These are phyloP conservation scores for Xanthoconium stramineum DNA, from an alignment of 768 basidiomycete genomes.

Conservation along the genomic window DNA sequence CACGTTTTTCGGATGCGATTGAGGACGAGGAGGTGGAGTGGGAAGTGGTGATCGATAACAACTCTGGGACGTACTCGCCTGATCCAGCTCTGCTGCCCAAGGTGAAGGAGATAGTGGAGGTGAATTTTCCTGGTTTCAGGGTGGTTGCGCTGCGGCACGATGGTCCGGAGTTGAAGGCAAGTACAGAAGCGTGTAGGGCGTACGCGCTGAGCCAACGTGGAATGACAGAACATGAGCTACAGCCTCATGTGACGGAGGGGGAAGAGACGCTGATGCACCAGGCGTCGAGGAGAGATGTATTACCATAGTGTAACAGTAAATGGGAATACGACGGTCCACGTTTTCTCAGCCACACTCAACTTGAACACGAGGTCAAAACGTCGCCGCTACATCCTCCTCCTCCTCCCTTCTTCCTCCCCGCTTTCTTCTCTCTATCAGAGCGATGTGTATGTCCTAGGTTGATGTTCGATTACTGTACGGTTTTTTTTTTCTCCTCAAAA, in stretches of 20 bases:
- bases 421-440: slow-evolving; percentile 11
- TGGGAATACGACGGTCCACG: slow-evolving; percentile 29
- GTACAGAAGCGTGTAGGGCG: slow-evolving; percentile 62
- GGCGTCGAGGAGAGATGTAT: slow-evolving; percentile 12
- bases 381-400: neutral
- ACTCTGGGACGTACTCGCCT: slow-evolving; percentile 82
- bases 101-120: slow-evolving; percentile 60
- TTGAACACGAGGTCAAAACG: slow-evolving; percentile 30
- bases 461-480: slow-evolving; percentile 25
- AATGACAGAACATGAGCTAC: slow-evolving; percentile 53
- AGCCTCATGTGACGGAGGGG: slow-evolving; percentile 56
- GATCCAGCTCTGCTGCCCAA: slow-evolving; percentile 58
- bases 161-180: slow-evolving; percentile 54
- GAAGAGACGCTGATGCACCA: slow-evolving; percentile 49
- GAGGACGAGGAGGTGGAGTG: slow-evolving; percentile 59
- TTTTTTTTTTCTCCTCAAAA: neutral
- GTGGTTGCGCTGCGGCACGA: slow-evolving; percentile 54
- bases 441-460: slow-evolving; percentile 23
- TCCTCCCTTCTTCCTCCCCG: neutral
- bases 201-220: slow-evolving; percentile 65
- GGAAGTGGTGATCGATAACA: slow-evolving; percentile 86
- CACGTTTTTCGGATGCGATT: slow-evolving; percentile 51
- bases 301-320: slow-evolving; percentile 1
- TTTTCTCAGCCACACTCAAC: slow-evolving; percentile 33
- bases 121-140: slow-evolving; percentile 67